These are phyloP conservation scores for Closterium sp. DNA, from an alignment of 139 green algal species.

Conservation along the genomic window DNA sequence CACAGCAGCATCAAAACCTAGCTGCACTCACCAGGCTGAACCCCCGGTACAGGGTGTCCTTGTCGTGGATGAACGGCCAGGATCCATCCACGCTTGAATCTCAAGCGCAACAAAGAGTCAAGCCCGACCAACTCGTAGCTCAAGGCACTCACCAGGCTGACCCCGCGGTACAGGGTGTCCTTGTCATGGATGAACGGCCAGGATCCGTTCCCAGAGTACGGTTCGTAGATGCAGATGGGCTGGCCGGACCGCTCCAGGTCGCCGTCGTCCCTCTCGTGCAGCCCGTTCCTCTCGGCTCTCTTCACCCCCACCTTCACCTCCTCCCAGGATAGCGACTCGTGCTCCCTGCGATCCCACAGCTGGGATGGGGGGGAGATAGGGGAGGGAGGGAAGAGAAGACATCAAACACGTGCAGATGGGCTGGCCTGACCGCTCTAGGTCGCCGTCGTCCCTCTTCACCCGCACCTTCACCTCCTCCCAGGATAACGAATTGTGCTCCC, in stretches of 20 bases:
- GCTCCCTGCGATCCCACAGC: constrained; percentile 17
- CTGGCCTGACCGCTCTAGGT: constrained; percentile 30
- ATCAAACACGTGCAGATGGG: not conserved
- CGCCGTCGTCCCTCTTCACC: constrained; percentile 15
- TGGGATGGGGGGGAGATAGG: not conserved
- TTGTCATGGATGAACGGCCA: constrained; percentile 41
- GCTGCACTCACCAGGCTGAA: not conserved
- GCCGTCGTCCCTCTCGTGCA: constrained; percentile 32
- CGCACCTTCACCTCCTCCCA: not conserved
- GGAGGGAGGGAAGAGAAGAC: not conserved
- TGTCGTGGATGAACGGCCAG: not conserved
- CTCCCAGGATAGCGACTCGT: constrained; percentile 4
- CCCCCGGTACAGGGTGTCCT: not conserved
- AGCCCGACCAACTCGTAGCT: not conserved
- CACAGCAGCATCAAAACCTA: too few species aligned
- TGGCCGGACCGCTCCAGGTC: constrained; percentile 30
- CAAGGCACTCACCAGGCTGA: constrained; percentile 25
- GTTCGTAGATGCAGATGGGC: constrained; percentile 42
- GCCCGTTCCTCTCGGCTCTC: not conserved
- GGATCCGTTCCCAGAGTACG: constrained; percentile 22
- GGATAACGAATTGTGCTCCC: not conserved
- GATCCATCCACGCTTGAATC: not conserved
- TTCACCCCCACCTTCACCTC: constrained; percentile 15
- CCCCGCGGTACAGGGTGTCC: constrained; percentile 19
- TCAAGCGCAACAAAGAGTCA: not conserved